Evolutionary conservation across 345 rosid genomes (phyloP).

Genomic region (Corymbia maculata): DNA sequence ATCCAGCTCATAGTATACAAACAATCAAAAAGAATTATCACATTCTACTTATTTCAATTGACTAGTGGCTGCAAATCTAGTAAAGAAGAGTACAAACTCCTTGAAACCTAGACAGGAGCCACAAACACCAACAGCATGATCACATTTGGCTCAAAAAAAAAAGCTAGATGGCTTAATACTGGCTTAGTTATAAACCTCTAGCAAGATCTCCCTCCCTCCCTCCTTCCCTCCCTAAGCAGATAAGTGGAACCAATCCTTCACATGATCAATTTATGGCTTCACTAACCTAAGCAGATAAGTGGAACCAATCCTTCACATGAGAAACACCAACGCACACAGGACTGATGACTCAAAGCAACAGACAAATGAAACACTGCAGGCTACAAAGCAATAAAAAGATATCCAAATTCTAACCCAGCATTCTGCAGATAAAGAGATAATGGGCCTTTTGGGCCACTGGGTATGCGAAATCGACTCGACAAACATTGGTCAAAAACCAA

Average conservation of each 20-base stretch:
- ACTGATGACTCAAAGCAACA: background rate
- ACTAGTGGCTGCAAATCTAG: background rate
- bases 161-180: background rate
- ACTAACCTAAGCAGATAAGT: background rate
- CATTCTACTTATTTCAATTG: background rate
- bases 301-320: background rate
- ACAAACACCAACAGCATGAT: background rate
- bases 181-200: background rate
- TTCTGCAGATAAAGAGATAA: background rate
- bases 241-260: background rate
- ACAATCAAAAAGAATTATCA: background rate
- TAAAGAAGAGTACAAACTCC: background rate
- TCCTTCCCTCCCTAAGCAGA: background rate
- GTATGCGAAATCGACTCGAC: fast-evolving
- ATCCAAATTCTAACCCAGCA: background rate
- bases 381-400: background rate
- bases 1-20: background rate
- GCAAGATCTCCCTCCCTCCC: background rate
- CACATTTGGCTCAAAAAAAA: background rate
- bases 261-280: background rate
- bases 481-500: background rate
- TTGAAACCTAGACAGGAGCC: background rate
- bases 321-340: background rate
- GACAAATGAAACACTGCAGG: background rate
- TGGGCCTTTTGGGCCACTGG: background rate